These are phyloP conservation scores for Lanmaoa rubissima DNA, from an alignment of 768 basidiomycete species.

Conservation along the genomic window DNA sequence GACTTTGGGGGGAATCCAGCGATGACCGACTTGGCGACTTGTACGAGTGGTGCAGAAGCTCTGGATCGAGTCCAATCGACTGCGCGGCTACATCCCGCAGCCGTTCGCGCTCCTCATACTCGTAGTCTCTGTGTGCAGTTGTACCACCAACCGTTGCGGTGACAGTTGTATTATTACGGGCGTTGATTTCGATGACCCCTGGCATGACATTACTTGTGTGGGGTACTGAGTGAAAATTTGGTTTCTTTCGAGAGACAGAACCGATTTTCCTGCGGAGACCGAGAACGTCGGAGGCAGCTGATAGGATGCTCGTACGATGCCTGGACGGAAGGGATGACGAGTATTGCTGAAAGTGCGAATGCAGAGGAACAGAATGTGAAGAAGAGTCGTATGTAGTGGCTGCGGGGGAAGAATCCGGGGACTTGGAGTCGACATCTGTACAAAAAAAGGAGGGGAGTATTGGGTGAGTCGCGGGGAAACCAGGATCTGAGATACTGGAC, in stretches of 20 bases:
- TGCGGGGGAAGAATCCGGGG: slow-evolving; percentile 15
- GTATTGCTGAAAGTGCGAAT: slow-evolving; percentile 3
- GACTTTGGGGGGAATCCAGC: slow-evolving; percentile 18
- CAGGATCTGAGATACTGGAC: background rate
- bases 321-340: slow-evolving; percentile 26
- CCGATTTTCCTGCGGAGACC: slow-evolving; percentile 44
- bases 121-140: slow-evolving; percentile 42
- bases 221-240: slow-evolving; percentile 23
- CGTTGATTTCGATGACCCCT: slow-evolving; percentile 72
- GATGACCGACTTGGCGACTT: slow-evolving; percentile 13
- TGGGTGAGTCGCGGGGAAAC: slow-evolving; percentile 9
- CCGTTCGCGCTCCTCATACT: slow-evolving; percentile 73
- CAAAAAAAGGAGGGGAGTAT: background rate
- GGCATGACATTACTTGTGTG: slow-evolving; percentile 49
- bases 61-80: slow-evolving; percentile 65
- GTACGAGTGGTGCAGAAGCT: slow-evolving; percentile 42
- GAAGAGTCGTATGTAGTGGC: slow-evolving; percentile 12
- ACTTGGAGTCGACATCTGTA: slow-evolving; percentile 23
- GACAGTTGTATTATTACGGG: slow-evolving; percentile 30
- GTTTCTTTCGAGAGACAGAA: slow-evolving; percentile 38
- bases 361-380: slow-evolving; percentile 1
- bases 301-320: slow-evolving; percentile 46
- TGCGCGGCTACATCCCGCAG: slow-evolving; percentile 74
- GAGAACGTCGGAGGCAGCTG: slow-evolving; percentile 53
- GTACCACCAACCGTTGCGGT: slow-evolving; percentile 25